Conservation (phyloP, 345 rosid species). For the thale cress (Arabidopsis thaliana) region TAIR10.1 NC_003070.9:23632501-23633000, state of each 20-base stretch:
- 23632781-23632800: conserved; percentile 86
- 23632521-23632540: conserved; percentile 79
- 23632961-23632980: conserved; percentile 64
- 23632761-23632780: conserved; percentile 61
- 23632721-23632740: conserved; percentile 69
- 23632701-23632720: conserved; percentile 73
- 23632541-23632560: conserved; percentile 73
- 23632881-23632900: conserved; percentile 48
- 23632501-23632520: conserved; percentile 62
- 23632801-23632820: conserved; percentile 74
- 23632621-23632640: conserved; percentile 52
- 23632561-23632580: conserved; percentile 75
- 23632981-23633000: conserved; percentile 81
- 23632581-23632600: conserved; percentile 77
- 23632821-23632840: conserved; percentile 72
- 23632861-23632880: conserved; percentile 57
- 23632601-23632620: conserved; percentile 48
- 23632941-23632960: conserved; percentile 64
- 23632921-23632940: conserved; percentile 61
- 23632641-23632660: conserved; percentile 71
- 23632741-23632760: conserved; percentile 67
- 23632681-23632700: conserved; percentile 66
- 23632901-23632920: conserved; percentile 69
- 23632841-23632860: conserved; percentile 68
- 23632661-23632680: conserved; percentile 75